Base-by-base conservation (phyloP, 2,329 filamentous ascomycete species). In the Tolypocladium cylindrosporum region DNA sequence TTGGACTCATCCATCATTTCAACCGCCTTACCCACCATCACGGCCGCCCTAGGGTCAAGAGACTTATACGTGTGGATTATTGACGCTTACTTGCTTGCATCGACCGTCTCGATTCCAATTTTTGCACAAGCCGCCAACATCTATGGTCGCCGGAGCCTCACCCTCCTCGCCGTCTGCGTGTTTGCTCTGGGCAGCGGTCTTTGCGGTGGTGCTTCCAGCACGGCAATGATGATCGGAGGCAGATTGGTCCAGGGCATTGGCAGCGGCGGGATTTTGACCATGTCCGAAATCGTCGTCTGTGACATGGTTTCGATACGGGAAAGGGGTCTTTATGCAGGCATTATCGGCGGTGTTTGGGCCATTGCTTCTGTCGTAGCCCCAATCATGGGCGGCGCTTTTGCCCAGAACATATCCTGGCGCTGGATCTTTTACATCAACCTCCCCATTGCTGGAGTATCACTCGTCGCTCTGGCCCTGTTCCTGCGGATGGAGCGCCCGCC, bases 291-390 rank as follows among this genome's bases (percentile, higher is more conserved):
- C 31, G 56, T 69, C 43, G 59, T 67, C 21, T 77, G 72, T 55
- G 80, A 83, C 59, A 63, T 82, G 3, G 72, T 81, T 0, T 77
- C 79, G 0, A 63, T 83, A 11, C 66, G 74, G 2, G 69, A 79
- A 59, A 66, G 79, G 56, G 74, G 74, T 4, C 72, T 71, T 8
- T 79, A 72, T 55, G 65, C 74, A 51, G 67, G 62, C 1, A 61
- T 71, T 16, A 60, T 74, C 2, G 58, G 71, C 24, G 56, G 63
- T 21, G 59, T 69, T 1, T 67, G 64, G 58, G 65, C 64, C 5
- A 56, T 74, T 7, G 74, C 69, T 0, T 67, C 64, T 13, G 62
- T 61, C 1, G 54, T 69, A 7, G 72, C 63, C 1, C 66, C 68
- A 1, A 61, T 72, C 9, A 48, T 70, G 6, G 68, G 63, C 0